Conservation (phyloP, 2,329 filamentous ascomycete species). For the Fonsecaea pugnacius region DNA sequence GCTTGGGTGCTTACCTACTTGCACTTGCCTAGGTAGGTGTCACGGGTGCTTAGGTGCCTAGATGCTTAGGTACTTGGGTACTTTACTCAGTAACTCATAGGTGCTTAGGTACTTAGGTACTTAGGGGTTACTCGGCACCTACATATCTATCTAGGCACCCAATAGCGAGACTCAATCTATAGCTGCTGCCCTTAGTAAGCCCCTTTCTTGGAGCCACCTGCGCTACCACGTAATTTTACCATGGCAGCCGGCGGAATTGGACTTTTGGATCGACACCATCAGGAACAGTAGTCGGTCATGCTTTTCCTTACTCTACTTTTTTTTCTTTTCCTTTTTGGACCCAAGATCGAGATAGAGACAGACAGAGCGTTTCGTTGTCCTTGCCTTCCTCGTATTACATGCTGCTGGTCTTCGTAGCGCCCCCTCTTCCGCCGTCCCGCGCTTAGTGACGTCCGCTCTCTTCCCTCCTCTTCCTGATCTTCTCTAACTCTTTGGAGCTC, state of each 20-base stretch:
- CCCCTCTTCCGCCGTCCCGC: constrained; percentile 17
- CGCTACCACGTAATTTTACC: no score
- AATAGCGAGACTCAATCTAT: no score
- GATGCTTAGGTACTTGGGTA: no score
- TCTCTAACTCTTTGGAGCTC: constrained; percentile 6
- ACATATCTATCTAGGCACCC: no score
- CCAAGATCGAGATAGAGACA: neutral
- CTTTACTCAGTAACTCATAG: no score
- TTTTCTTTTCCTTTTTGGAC: constrained; percentile 10
- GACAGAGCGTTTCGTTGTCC: constrained; percentile 15
- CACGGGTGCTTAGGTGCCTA: no score
- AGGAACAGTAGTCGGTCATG: neutral
- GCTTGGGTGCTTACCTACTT: no score
- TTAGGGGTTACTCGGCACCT: no score
- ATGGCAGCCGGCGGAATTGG: neutral
- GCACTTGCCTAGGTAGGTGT: no score
- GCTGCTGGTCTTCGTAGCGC: neutral
- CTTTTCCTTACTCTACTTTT: neutral
- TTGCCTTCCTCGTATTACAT: neutral
- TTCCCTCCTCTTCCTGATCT: constrained; percentile 2
- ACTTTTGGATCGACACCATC: neutral
- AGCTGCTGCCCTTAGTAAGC: neutral
- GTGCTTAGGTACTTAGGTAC: no score
- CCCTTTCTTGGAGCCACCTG: no score
- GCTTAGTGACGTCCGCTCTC: constrained; percentile 21